Conservation (phyloP, 345 rosid genomes). For the Salix arbutifolia region DNA sequence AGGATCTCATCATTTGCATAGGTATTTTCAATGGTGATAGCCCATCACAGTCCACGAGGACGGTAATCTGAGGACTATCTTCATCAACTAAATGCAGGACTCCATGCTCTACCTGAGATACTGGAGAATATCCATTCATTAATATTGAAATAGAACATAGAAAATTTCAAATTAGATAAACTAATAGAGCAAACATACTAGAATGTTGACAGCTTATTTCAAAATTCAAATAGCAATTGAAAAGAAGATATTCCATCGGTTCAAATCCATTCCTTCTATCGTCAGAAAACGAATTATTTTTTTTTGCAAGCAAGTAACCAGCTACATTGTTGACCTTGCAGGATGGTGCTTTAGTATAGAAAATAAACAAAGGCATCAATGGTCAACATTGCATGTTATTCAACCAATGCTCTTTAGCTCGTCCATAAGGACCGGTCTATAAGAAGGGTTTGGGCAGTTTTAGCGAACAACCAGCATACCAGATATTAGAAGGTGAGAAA, state of each 20-base stretch:
- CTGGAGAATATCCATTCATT: conserved; percentile 37
- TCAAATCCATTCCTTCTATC: neutral
- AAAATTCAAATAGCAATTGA: neutral
- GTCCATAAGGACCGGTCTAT: neutral
- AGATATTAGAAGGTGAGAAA: neutral
- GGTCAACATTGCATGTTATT: neutral
- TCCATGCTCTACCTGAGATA: conserved; percentile 91
- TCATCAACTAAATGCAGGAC: conserved; percentile 51
- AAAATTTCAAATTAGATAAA: neutral
- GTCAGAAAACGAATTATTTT: neutral
- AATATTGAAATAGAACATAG: neutral
- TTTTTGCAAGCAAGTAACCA: neutral
- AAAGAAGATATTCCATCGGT: neutral
- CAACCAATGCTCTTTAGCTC: neutral
- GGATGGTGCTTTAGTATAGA: neutral
- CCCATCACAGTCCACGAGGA: conserved; percentile 86
- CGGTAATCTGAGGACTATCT: conserved; percentile 64
- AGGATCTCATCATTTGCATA: conserved; percentile 84
- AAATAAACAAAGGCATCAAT: neutral
- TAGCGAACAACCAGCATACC: neutral
- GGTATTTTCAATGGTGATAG: conserved; percentile 79
- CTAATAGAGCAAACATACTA: neutral
- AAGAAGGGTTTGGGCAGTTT: neutral
- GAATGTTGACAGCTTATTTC: neutral
- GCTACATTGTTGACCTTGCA: neutral